Percentiles rank a stretch among this genome's conserved stretches.
phyloP scores from a whole-genome alignment of 2,329 filamentous ascomycete genomes.

The Claviceps cyperi region DNA sequence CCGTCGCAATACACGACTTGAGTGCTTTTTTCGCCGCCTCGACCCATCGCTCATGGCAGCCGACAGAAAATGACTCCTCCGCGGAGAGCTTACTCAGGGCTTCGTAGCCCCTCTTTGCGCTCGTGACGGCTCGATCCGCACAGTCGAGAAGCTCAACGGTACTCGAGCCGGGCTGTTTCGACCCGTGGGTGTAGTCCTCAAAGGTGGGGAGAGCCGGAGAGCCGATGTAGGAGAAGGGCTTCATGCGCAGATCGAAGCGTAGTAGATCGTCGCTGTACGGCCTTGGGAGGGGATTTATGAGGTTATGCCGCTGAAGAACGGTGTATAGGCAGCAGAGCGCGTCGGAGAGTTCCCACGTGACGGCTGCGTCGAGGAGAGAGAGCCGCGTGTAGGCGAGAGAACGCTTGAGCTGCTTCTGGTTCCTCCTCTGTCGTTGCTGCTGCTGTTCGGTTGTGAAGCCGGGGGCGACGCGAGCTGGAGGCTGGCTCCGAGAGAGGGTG shows the following conservation, averaged over 20 bases:
- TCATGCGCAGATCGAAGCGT: conserved; percentile 76
- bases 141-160: conserved; percentile 27
- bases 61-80: conserved; percentile 38
- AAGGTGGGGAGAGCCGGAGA: conserved; percentile 53
- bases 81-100: conserved; percentile 36
- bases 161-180: conserved; percentile 23
- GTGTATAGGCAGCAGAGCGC: conserved; percentile 50
- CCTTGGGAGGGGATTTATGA: conserved; percentile 35
- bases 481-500: conserved; percentile 8
- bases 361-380: conserved; percentile 49
- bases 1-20: conserved; percentile 56
- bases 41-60: conserved; percentile 48
- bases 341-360: conserved; percentile 42
- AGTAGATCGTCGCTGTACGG: conserved; percentile 55
- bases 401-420: conserved; percentile 29
- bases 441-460: too few relatives aligned
- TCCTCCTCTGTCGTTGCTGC: too few relatives aligned
- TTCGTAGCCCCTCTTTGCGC: conserved; percentile 42
- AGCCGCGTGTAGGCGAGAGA: conserved; percentile 43
- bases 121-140: conserved; percentile 30
- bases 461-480: background rate
- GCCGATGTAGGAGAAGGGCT: conserved; percentile 57
- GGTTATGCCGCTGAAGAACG: conserved; percentile 42
- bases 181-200: conserved; percentile 40
- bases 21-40: conserved; percentile 43